phyloP scores from a whole-genome alignment of 805 yeast genomes.

The Starmerella bacillaris region DNA sequence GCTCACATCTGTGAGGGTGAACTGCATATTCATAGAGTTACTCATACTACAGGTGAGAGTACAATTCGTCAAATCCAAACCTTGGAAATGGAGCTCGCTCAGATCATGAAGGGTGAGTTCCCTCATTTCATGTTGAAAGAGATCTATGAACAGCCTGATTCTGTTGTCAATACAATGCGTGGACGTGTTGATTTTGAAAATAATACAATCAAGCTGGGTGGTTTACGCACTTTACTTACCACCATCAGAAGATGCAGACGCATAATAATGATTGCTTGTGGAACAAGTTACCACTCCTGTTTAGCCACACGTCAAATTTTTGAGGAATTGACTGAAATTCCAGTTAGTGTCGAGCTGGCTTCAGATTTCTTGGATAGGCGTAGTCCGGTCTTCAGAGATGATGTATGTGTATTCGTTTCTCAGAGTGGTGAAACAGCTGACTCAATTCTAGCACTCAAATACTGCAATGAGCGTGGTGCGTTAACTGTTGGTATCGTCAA shows the following conservation, averaged over 20 bases:
- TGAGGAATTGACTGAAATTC: slow-evolving; percentile 75
- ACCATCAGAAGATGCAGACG: slow-evolving; percentile 89
- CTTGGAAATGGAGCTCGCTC: slow-evolving; percentile 87
- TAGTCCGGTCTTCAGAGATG: slow-evolving; percentile 97
- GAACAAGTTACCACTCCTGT: slow-evolving; percentile 97
- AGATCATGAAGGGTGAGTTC: slow-evolving; percentile 95
- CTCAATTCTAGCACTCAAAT: slow-evolving; percentile 82
- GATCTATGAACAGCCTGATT: slow-evolving; percentile 96
- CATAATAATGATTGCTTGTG: slow-evolving; percentile 96
- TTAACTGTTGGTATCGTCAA: slow-evolving; percentile 94
- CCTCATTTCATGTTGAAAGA: slow-evolving; percentile 97
- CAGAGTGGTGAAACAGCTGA: slow-evolving; percentile 99
- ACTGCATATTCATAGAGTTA: slow-evolving; percentile 92
- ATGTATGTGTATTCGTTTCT: slow-evolving; percentile 90
- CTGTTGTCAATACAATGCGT: slow-evolving; percentile 96
- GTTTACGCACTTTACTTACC: slow-evolving; percentile 65
- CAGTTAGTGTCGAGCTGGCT: slow-evolving; percentile 21
- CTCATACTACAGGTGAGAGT: slow-evolving; percentile 64
- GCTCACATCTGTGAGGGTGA: slow-evolving; percentile 98
- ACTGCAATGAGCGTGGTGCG: slow-evolving; percentile 93
- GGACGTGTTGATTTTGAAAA: slow-evolving; percentile 91
- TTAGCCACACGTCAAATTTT: slow-evolving; percentile 89
- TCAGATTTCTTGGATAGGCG: slow-evolving; percentile 51
- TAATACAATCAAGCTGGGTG: slow-evolving; percentile 66
- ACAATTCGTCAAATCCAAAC: slow-evolving; percentile 92